Evolutionary conservation across 257 asterid genomes (phyloP), one percentile per base, ranked within the genome.

Genomic region (Nicotiana sylvestris): DNA sequence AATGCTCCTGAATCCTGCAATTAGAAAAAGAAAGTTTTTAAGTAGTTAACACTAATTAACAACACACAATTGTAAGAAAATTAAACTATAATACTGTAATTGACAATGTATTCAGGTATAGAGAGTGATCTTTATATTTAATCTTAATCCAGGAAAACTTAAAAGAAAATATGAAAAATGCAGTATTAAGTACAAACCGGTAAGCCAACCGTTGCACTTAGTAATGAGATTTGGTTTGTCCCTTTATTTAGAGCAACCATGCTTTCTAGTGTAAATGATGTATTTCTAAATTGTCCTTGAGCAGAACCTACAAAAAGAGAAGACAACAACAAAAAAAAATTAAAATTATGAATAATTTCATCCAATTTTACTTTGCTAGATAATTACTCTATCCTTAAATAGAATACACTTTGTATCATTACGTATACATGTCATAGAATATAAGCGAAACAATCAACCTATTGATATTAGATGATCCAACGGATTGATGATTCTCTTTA

Each of bases 1-100:
- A 18, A 81, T 62, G 99, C 88, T 51, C 98, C 99, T 10, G 98
- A 91, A 88, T 95, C 92, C 99, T 94, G 30, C 10, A 43, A 39
- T 37, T 2, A 1, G 4, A 57, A 60, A 58, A 78, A 3, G 16
- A 1, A 32, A 7, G 35, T 7, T 9, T 3, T 30, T 66, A 17
- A 66, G n/a, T 27, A 66, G 10, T 17, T 37, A 37, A 37, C 5
- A 37, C 46, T 37, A 6, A 57, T 4, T 57, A 17, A 57, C 18
- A 57, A 66, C n/a, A n/a, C 43, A 66, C 18, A 30, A 9, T 66
- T 27, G 7, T 12, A 16, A 27, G 33, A 66, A 10, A 29, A 3
- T 27, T 66, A 9, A 30, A 66, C 74, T 21, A 9, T 4, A 25
- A 65, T 21, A 66, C 72, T 3, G n/a, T 17, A 30, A 64, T 21